Evolutionary conservation across 345 rosid species (phyloP).

Genomic region (Psidium guajava): DNA sequence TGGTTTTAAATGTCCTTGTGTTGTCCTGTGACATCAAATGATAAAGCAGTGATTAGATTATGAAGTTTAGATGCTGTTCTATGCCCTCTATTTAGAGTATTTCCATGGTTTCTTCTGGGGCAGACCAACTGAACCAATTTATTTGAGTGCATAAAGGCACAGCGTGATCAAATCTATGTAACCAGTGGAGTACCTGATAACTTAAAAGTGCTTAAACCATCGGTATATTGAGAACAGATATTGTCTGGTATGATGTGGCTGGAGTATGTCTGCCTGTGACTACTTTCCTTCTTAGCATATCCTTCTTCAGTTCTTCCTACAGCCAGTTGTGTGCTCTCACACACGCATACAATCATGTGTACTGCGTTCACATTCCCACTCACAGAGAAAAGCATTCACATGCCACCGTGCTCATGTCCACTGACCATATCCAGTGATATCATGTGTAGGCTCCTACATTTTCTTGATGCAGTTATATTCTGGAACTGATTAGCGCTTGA

Average conservation of each 20-base stretch:
- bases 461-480: not conserved
- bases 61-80: not conserved
- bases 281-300: not conserved
- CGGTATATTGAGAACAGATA: not conserved
- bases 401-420: not conserved
- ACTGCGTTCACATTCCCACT: not conserved
- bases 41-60: not conserved
- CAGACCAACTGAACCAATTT: not conserved
- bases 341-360: not conserved
- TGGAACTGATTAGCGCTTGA: not conserved
- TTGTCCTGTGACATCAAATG: not conserved
- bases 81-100: not conserved
- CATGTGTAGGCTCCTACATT: not conserved
- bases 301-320: not conserved
- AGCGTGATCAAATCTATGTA: not conserved
- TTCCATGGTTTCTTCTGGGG: not conserved
- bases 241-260: not conserved
- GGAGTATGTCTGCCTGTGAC: not conserved
- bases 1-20: not conserved
- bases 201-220: not conserved
- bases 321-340: not conserved
- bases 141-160: not conserved
- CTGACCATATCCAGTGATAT: not conserved
- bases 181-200: not conserved
- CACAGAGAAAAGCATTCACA: not conserved